A percentile compares a stretch with the other conserved stretches of the same genome.
These are phyloP conservation scores for Austropuccinia psidii DNA, from an alignment of 1,284 basidiomycete species.

Conservation along the genomic window DNA sequence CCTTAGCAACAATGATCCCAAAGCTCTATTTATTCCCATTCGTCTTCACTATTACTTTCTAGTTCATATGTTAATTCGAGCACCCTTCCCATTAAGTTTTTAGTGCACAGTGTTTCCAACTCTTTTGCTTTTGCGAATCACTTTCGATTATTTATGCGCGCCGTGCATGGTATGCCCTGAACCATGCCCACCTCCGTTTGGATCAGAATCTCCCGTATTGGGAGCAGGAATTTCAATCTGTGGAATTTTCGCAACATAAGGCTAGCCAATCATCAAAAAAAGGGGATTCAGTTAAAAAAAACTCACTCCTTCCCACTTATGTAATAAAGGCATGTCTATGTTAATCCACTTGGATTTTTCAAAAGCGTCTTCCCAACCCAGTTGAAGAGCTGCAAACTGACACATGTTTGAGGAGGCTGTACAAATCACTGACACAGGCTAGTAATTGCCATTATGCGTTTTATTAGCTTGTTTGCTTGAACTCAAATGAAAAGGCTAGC, in stretches of 20 bases:
- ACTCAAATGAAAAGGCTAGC: neutral
- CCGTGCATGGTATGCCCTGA: neutral
- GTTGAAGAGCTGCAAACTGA: slow-evolving; percentile 30
- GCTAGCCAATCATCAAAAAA: neutral
- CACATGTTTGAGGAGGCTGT: slow-evolving; percentile 36
- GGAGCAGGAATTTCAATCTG: slow-evolving; percentile 30
- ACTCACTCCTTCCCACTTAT: slow-evolving; percentile 23
- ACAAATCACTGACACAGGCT: slow-evolving; percentile 35
- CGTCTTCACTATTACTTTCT: too few relatives aligned
- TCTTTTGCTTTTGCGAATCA: too few relatives aligned
- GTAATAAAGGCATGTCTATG: slow-evolving; percentile 11
- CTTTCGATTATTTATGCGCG: too few relatives aligned
- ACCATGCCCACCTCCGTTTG: slow-evolving; percentile 14
- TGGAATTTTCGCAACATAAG: neutral
- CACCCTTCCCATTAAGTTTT: too few relatives aligned
- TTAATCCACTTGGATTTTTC: slow-evolving; percentile 30
- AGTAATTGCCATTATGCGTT: neutral
- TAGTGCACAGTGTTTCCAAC: too few relatives aligned
- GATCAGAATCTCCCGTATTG: slow-evolving; percentile 22
- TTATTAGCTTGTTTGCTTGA: neutral
- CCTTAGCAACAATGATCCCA: too few relatives aligned
- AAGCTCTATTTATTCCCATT: too few relatives aligned
- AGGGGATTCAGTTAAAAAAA: neutral
- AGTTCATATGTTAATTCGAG: too few relatives aligned
- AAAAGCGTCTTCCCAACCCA: slow-evolving; percentile 26